Base-by-base conservation (phyloP, 2,329 filamentous ascomycete species). In the Colletotrichum caudatum region DNA sequence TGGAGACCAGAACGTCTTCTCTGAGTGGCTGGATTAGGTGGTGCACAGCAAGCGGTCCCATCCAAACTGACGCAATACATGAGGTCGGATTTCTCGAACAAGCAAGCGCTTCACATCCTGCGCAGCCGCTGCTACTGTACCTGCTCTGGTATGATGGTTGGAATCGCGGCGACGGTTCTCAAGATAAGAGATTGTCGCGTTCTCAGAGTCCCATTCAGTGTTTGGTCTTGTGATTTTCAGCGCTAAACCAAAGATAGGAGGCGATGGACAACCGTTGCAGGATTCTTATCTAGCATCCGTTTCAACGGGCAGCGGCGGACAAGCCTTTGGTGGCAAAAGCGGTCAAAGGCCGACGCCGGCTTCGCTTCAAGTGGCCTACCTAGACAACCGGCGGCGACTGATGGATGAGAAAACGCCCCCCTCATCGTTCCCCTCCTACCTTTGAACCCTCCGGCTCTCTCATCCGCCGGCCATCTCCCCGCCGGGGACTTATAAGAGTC, bases 51-150 rank as follows among this genome's bases (percentile, higher is more conserved):
- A 53, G 50, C 33, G 53, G 59, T 29, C 59, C 59, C 69, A 71
- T 71, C 69, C 54, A 48, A 56, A 64, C 65, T 64, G 64, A 71
- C 65, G 69, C 69, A 71, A 56, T 54, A 41, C 41, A 59, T 71
- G 65, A 54, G 46, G 58, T 56, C 33, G 33, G 35, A 46, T 62
- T 60, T 29, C 70, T 72, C 67, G 66, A 72, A 69, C 33, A 50
- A 71, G 70, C 50, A 72, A 57, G 48, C 48, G 56, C 54, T 41
- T 39, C 33, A 41, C 70, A 72, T 54, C 7, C 29, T 50, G 59
- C 65, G 59, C 69, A 71, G 59, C 59, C 44, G 37, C 64, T 60
- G 29, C 44, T 72, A 72, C 33, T 68, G 67, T 57, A 75, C 76
- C 44, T 59, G n/a, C 50, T 56, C n/a, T 37, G 51, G 33, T 37